Percentiles rank a stretch among this genome's conserved stretches.
phyloP scores from a whole-genome alignment of 2,329 filamentous ascomycete genomes.

The Emmonsia crescens region DNA sequence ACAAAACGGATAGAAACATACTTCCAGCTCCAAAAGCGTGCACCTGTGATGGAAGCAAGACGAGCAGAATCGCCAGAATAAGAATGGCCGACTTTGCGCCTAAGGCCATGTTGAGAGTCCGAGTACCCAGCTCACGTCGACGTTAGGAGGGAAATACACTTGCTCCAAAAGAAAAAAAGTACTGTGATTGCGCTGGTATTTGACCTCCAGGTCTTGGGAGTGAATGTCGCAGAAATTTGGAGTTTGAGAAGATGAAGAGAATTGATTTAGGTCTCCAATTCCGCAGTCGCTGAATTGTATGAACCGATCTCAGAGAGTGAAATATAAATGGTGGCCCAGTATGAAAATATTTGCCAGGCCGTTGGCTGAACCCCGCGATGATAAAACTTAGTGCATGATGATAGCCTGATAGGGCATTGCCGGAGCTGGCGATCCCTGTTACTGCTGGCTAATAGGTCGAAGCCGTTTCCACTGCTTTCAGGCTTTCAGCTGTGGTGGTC shows the following conservation, averaged over 20 bases:
- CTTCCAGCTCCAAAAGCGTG: slow-evolving; percentile 38
- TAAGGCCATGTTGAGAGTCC: slow-evolving; percentile 2
- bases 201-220: neutral
- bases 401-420: neutral
- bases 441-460: neutral
- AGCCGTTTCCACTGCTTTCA: too few species aligned
- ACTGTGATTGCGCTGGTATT: neutral
- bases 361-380: neutral
- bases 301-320: neutral
- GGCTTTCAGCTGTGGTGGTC: neutral
- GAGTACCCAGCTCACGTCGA: neutral
- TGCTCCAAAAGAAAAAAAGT: too few species aligned
- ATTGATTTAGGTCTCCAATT: neutral
- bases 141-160: neutral
- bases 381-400: neutral
- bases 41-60: slow-evolving; percentile 28
- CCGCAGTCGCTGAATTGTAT: neutral
- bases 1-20: slow-evolving; percentile 18
- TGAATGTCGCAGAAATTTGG: neutral
- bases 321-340: neutral
- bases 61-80: slow-evolving; percentile 25
- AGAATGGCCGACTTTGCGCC: slow-evolving; percentile 24
- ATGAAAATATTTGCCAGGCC: neutral
- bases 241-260: neutral
- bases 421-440: neutral